Evolutionary conservation across 352 stramenopile genomes (phyloP), one percentile per base, ranked within the genome.

Genomic region (Phytophthora vignae): DNA sequence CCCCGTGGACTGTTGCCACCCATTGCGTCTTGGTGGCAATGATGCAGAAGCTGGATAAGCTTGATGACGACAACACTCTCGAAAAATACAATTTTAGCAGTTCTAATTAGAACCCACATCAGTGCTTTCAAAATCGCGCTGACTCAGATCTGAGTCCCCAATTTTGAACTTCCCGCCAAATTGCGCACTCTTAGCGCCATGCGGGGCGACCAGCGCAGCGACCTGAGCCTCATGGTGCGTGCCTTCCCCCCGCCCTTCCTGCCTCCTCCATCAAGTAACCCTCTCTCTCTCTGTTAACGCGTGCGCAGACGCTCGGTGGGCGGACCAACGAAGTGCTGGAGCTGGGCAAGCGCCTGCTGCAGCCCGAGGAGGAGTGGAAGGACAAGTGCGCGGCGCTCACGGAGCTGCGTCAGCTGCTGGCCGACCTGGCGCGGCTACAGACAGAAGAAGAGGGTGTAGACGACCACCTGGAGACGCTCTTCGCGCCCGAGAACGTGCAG

Each of bases 311-410:
- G n/a, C 78, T 87, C 61, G 79, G 69, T 38, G 79, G 83, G n/a
- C 73, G 76, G 55, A 81, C 75, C 60, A 89, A 89, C 60, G 65
- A 66, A 17, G 31, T 90, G 38, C 29, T 87, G 52, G 77, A 88
- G 71, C 61, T 91, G 46, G 79, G 72, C 53, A 84, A 79, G 61
- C 78, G 84, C 46, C 78, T 90, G 64, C 70, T 77, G 64, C 70
- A 79, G 42, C 68, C 71, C 5, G 84, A 91, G 22, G 82, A 90
- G 54, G 77, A 84, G 70, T 91, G 84, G 82, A 76, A 84, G 56
- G 78, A 86, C 61, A 88, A 88, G 52, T 90, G 84, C 60, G 69
- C 69, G 17, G 80, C 84, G 42, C 79, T 91, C 59, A 65, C 64
- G 14, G 80, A 88, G 55, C 65, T 91, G 40, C 74, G 71, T 12